Evolutionary conservation across 257 asterid genomes (phyloP), one percentile per base, ranked within the genome.

Genomic region (Leptodermis oblonga): DNA sequence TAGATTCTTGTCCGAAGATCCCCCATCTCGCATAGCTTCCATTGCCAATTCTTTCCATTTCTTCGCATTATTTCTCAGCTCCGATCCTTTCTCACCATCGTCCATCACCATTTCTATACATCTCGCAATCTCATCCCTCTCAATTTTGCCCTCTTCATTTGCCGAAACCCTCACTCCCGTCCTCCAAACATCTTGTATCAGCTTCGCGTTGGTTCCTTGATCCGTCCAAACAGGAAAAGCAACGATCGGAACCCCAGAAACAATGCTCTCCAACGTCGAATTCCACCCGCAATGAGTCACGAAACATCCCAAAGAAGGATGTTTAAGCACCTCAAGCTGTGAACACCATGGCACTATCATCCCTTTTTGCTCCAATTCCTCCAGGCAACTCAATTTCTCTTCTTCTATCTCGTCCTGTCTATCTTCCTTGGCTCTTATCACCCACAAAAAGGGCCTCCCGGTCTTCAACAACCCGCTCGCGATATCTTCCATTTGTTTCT

Each of bases 301-400:
- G 3, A 72, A 81, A 69, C 85, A 81, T 69, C 79, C 85, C 41
- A 81, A 0, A 0, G 85, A 75, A 3, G 79, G 77, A 49, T 81
- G 73, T 31, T 42, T 42, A 7, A 81, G 59, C 0, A 81, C 85
- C 11, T 81, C 75, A 26, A 78, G 41, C 45, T 81, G 86, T 0
- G 86, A 69, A 62, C 86, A 78, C 86, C 86, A 78, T 66, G 76
- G 75, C 13, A 78, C 75, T 46, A 81, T 78, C 65, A 56, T 78
- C 18, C 55, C 86, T 74, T 12, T 69, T 65, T 70, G 58, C 18
- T 74, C 66, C 51, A 75, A 34, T 53, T 68, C 81, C 69, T 68
- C 62, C 65, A 62, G 49, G 49, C 78, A 68, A 30, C 74, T 78
- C 42, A 68, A n/a, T 17, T 74, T 71, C 0, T 69, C 73, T 17